A percentile compares a stretch with the other conserved stretches of the same genome.
phyloP scores from a whole-genome alignment of 2,329 filamentous ascomycete species.

The Neopestalotiopsis sp. region DNA sequence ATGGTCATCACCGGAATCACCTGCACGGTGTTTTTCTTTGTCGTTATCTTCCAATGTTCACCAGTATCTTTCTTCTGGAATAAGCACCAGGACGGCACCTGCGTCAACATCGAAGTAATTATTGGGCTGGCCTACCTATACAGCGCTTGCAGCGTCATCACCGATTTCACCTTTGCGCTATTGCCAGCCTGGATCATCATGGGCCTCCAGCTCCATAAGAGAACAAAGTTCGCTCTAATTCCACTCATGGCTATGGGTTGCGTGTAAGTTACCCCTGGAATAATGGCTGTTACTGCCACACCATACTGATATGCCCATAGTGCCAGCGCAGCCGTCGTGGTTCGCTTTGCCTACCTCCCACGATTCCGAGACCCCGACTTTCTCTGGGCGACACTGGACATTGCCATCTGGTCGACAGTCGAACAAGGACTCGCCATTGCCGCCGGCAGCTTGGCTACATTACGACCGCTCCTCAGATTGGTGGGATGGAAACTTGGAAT shows the following conservation, averaged over 20 bases:
- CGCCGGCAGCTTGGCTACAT: conserved; percentile 51
- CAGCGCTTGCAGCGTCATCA: conserved; percentile 47
- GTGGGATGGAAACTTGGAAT: conserved; percentile 14
- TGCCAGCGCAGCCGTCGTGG: conserved; percentile 50
- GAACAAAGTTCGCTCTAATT: conserved; percentile 51
- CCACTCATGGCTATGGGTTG: conserved; percentile 56
- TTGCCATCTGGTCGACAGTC: conserved; percentile 55
- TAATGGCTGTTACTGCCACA: neutral
- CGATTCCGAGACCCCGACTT: conserved; percentile 47
- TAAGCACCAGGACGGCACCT: conserved; percentile 26
- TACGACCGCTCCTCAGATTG: conserved; percentile 45
- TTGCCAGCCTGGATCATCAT: conserved; percentile 53
- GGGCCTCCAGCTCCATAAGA: conserved; percentile 51
- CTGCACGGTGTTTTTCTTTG: conserved; percentile 27
- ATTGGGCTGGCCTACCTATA: conserved; percentile 51
- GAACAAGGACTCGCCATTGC: conserved; percentile 55
- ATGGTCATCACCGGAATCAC: conserved; percentile 25
- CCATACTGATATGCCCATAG: neutral
- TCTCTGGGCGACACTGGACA: conserved; percentile 48
- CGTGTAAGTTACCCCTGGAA: conserved; percentile 25
- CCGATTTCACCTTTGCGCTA: conserved; percentile 57
- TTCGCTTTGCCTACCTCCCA: conserved; percentile 46
- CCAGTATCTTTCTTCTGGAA: conserved; percentile 29
- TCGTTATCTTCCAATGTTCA: conserved; percentile 27
- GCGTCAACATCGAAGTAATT: conserved; percentile 41